Conservation (phyloP, 192 early-diverging fungal species). For the Coemansia sp. region DNA sequence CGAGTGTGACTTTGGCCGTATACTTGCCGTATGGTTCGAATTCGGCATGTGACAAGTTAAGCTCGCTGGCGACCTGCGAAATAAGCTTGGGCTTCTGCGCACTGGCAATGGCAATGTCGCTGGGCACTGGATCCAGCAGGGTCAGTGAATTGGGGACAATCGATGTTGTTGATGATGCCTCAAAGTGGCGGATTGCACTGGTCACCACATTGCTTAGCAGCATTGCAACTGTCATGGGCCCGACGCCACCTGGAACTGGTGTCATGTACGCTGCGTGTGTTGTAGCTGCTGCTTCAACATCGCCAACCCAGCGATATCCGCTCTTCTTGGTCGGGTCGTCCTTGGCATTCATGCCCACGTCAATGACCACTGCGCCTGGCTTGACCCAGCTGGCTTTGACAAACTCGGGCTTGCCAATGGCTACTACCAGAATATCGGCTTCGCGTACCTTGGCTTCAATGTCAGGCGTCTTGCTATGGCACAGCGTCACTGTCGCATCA, state of each 20-base stretch:
- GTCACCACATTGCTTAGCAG: constrained; percentile 85
- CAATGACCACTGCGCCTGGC: constrained; percentile 89
- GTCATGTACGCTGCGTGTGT: constrained; percentile 81
- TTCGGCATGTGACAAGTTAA: constrained; percentile 76
- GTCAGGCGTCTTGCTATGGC: constrained; percentile 82
- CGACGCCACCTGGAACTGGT: constrained; percentile 98
- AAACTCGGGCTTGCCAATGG: constrained; percentile 76
- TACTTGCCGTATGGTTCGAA: constrained; percentile 83
- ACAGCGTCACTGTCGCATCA: constrained; percentile 93
- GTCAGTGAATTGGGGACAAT: constrained; percentile 64
- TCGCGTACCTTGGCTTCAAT: constrained; percentile 72
- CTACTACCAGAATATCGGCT: constrained; percentile 91
- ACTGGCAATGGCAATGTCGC: constrained; percentile 93
- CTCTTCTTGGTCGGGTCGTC: constrained; percentile 85
- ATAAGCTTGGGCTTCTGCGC: constrained; percentile 87
- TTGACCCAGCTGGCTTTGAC: constrained; percentile 96
- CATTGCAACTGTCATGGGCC: constrained; percentile 99
- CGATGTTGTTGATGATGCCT: constrained; percentile 50
- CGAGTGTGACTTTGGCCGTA: constrained; percentile 89
- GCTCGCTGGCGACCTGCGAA: constrained; percentile 72
- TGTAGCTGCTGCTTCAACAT: constrained; percentile 77
- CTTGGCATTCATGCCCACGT: constrained; percentile 95
- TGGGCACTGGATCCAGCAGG: constrained; percentile 80
- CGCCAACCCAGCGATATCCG: constrained; percentile 89
- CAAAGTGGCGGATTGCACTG: constrained; percentile 72